Evolutionary conservation across 2,329 filamentous ascomycete species (phyloP).

Genomic region (Stemphylium vesicarium): DNA sequence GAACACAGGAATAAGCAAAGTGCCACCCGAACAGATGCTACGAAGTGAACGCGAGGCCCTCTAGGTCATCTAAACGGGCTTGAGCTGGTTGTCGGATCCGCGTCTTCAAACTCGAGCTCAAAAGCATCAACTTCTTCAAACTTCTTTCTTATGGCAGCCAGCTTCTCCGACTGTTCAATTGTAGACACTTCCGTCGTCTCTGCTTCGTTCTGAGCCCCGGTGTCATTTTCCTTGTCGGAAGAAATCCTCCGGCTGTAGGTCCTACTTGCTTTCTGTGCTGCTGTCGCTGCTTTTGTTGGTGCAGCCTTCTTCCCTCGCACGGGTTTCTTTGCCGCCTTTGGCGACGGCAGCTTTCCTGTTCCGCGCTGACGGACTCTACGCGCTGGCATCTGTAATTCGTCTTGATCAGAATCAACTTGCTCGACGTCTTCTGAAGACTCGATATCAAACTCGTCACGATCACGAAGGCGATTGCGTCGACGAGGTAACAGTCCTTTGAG

Average conservation of each 20-base stretch:
- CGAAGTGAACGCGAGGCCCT: no score
- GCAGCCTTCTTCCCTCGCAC: constrained; percentile 31
- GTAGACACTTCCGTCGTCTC: constrained; percentile 38
- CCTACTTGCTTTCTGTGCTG: constrained; percentile 31
- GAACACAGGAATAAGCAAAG: not conserved
- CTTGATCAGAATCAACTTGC: constrained; percentile 48
- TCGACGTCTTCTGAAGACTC: constrained; percentile 45
- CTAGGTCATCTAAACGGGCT: constrained; percentile 48
- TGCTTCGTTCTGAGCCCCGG: constrained; percentile 28
- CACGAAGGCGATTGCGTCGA: constrained; percentile 41
- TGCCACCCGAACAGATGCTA: not conserved
- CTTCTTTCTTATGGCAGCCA: constrained; percentile 54
- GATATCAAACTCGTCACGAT: constrained; percentile 51
- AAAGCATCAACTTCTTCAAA: constrained; percentile 59
- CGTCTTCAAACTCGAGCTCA: constrained; percentile 59
- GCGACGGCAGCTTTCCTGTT: constrained; percentile 24
- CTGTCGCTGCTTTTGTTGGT: constrained; percentile 23
- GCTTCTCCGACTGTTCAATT: constrained; percentile 38
- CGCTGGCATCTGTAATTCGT: constrained; percentile 48
- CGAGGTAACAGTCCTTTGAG: constrained; percentile 55
- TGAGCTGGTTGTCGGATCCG: constrained; percentile 49
- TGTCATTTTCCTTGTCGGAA: constrained; percentile 54
- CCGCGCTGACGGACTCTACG: constrained; percentile 28
- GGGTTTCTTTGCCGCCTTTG: constrained; percentile 36
- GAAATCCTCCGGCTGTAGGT: constrained; percentile 46